Percentiles rank a stretch among this genome's conserved stretches.
Conservation (phyloP, 768 basidiomycete genomes). For the Clavulina sp. region DNA sequence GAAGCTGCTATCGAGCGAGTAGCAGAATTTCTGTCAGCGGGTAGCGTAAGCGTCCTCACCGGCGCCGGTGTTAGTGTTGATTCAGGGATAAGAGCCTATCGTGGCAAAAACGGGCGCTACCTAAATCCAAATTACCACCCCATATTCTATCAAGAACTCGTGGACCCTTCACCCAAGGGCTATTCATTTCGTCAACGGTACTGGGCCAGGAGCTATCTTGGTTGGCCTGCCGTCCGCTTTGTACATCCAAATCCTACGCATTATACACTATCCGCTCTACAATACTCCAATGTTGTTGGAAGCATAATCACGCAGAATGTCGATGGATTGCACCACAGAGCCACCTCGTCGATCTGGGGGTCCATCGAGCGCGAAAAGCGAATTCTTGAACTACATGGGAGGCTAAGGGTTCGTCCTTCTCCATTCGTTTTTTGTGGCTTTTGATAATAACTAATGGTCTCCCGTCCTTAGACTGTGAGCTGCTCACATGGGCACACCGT, state of each 20-base stretch:
- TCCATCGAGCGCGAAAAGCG: slow-evolving; percentile 19
- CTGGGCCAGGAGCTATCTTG: slow-evolving; percentile 64
- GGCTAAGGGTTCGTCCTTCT: slow-evolving; percentile 43
- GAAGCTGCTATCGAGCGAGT: slow-evolving; percentile 49
- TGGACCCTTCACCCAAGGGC: slow-evolving; percentile 53
- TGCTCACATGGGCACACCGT: slow-evolving; percentile 59
- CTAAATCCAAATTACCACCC: slow-evolving; percentile 84
- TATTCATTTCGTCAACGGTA: slow-evolving; percentile 56
- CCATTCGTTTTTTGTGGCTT: background rate
- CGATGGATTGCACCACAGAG: slow-evolving; percentile 86
- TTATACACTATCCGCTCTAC: slow-evolving; percentile 67
- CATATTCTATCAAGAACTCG: slow-evolving; percentile 57
- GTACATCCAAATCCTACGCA: slow-evolving; percentile 80
- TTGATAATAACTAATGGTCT: background rate
- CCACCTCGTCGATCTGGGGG: slow-evolving; percentile 32
- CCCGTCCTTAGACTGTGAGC: slow-evolving; percentile 51
- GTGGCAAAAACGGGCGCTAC: slow-evolving; percentile 71
- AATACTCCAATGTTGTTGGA: slow-evolving; percentile 42
- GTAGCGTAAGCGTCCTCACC: slow-evolving; percentile 61
- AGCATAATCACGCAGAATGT: slow-evolving; percentile 69
- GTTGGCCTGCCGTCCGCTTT: slow-evolving; percentile 76
- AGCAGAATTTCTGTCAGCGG: slow-evolving; percentile 43
- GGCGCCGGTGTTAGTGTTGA: slow-evolving; percentile 94
- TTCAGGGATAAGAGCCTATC: slow-evolving; percentile 87
- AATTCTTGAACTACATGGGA: slow-evolving; percentile 79